phyloP scores from a whole-genome alignment of 805 yeast species.

The Ogataea salicorniae region DNA sequence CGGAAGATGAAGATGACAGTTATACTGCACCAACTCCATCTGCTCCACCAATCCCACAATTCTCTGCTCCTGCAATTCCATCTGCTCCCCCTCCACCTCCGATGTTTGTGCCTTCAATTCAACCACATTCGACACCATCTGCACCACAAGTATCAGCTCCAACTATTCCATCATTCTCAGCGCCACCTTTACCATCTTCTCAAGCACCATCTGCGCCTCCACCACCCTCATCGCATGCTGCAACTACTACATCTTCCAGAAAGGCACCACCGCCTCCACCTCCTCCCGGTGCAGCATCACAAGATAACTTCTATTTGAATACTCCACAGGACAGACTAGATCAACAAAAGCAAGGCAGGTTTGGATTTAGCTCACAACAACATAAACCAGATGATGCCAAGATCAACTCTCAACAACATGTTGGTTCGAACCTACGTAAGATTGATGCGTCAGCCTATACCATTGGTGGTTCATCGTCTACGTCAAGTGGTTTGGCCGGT shows the following conservation, averaged over 20 bases:
- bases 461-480: slow-evolving; percentile 36
- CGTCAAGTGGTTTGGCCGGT: background rate
- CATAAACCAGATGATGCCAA: slow-evolving; percentile 28
- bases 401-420: slow-evolving; percentile 38
- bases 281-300: slow-evolving; percentile 19
- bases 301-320: slow-evolving; percentile 10
- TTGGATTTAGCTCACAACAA: slow-evolving; percentile 12
- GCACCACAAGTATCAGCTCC: slow-evolving; percentile 22
- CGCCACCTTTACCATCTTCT: slow-evolving; percentile 16
- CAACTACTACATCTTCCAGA: background rate
- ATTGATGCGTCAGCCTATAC: slow-evolving; percentile 65
- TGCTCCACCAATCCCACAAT: slow-evolving; percentile 15
- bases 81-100: slow-evolving; percentile 20
- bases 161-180: slow-evolving; percentile 15
- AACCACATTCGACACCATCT: slow-evolving; percentile 18
- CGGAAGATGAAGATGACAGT: slow-evolving; percentile 14
- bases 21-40: slow-evolving; percentile 17
- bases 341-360: slow-evolving; percentile 12
- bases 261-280: slow-evolving; percentile 31
- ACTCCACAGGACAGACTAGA: slow-evolving; percentile 24
- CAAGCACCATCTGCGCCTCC: slow-evolving; percentile 7
- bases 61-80: slow-evolving; percentile 7
- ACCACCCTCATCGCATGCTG: slow-evolving; percentile 4
- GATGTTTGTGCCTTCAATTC: slow-evolving; percentile 12
- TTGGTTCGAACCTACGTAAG: slow-evolving; percentile 50